These are phyloP conservation scores for Pelargonium nanum DNA, from an alignment of 345 rosid species.

Conservation along the genomic window DNA sequence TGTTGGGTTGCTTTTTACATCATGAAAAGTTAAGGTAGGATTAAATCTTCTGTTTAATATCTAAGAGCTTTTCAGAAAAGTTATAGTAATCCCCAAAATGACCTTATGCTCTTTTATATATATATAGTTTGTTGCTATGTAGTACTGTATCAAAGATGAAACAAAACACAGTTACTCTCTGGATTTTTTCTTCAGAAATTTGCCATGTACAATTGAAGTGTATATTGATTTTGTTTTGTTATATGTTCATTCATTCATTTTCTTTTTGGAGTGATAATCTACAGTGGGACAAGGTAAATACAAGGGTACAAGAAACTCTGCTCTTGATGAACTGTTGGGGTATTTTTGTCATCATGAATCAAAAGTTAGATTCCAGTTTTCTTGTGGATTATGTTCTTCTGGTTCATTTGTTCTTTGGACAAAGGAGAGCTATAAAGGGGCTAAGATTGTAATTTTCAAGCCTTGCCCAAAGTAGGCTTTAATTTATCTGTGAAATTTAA, in stretches of 20 bases:
- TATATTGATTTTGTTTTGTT: neutral
- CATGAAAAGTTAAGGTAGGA: slow-evolving; percentile 15
- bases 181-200: too few relatives aligned
- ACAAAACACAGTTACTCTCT: neutral
- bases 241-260: neutral
- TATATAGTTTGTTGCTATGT: neutral
- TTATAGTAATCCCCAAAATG: slow-evolving; percentile 19
- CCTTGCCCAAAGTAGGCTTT: slow-evolving; percentile 16
- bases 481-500: slow-evolving; percentile 6
- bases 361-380: slow-evolving; percentile 29
- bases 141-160: too few relatives aligned
- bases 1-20: slow-evolving; percentile 18
- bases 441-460: slow-evolving; percentile 10
- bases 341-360: slow-evolving; percentile 17
- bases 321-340: slow-evolving; percentile 13
- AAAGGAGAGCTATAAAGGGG: slow-evolving; percentile 18
- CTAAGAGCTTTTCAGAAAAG: slow-evolving; percentile 21
- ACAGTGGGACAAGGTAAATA: neutral
- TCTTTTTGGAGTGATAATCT: neutral
- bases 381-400: slow-evolving; percentile 23
- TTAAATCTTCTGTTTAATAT: slow-evolving; percentile 8
- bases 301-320: neutral
- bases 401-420: slow-evolving; percentile 26
- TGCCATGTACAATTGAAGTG: too few relatives aligned
- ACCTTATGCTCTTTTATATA: slow-evolving; percentile 13